A percentile compares a stretch with the other conserved stretches of the same genome.
phyloP scores from a whole-genome alignment of 2,329 filamentous ascomycete species.

The Ambrosiella cleistominuta region DNA sequence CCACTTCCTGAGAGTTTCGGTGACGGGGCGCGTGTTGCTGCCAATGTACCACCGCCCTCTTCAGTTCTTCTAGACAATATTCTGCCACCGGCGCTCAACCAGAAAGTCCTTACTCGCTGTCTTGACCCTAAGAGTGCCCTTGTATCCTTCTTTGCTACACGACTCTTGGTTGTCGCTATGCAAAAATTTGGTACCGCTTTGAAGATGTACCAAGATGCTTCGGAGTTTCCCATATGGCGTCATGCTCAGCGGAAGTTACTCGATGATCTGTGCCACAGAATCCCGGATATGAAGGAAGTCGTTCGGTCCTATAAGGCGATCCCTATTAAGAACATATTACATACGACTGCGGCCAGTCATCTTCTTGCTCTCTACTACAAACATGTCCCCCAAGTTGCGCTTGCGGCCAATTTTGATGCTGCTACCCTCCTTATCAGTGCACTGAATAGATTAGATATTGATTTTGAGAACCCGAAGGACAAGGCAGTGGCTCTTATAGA shows the following conservation, averaged over 20 bases:
- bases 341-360: constrained; percentile 61
- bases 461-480: constrained; percentile 30
- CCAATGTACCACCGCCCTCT: constrained; percentile 56
- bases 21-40: constrained; percentile 38
- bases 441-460: constrained; percentile 42
- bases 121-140: constrained; percentile 61
- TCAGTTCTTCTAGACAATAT: constrained; percentile 71
- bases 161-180: constrained; percentile 61
- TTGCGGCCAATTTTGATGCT: constrained; percentile 77
- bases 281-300: constrained; percentile 67
- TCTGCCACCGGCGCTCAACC: constrained; percentile 63
- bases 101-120: constrained; percentile 63
- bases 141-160: constrained; percentile 67
- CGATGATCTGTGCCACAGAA: constrained; percentile 59
- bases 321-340: constrained; percentile 49
- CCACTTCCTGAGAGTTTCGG: constrained; percentile 59
- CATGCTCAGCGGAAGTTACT: constrained; percentile 50
- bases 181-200: constrained; percentile 55
- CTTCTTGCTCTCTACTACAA: constrained; percentile 75
- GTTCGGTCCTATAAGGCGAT: constrained; percentile 56
- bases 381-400: constrained; percentile 57
- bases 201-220: constrained; percentile 31
- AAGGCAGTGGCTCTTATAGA: constrained; percentile 49
- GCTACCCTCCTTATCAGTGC: constrained; percentile 56
- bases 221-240: constrained; percentile 38